Conservation (phyloP, 352 stramenopile genomes). For the Detonula confervacea region DNA sequence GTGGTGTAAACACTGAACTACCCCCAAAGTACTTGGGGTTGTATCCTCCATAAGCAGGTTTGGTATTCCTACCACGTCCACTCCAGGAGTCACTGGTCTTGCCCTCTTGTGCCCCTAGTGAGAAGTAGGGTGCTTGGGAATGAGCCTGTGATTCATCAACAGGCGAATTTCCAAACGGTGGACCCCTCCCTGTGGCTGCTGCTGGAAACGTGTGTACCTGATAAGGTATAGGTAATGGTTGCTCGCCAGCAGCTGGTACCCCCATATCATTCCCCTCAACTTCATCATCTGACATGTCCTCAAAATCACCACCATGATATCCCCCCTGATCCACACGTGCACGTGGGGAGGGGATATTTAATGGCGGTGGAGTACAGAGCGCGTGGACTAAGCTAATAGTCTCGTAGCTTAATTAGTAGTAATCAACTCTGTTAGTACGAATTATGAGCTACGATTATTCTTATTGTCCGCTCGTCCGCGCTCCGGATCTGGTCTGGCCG, state of each 20-base stretch:
- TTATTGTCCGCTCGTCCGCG: too few species aligned
- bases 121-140: neutral
- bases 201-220: neutral
- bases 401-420: too few species aligned
- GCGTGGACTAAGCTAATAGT: too few species aligned
- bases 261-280: neutral
- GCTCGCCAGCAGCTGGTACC: neutral
- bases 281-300: neutral
- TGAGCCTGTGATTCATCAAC: neutral
- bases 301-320: constrained; percentile 5
- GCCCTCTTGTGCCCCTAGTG: neutral
- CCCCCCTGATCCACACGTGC: constrained; percentile 3
- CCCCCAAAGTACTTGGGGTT: neutral
- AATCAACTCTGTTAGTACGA: too few species aligned
- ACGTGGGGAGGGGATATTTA: neutral
- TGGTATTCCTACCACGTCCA: neutral
- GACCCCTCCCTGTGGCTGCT: neutral
- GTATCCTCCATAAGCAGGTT: neutral
- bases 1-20: neutral
- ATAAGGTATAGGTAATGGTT: neutral
- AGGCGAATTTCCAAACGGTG: neutral
- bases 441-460: too few species aligned
- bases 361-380: neutral
- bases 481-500: too few species aligned
- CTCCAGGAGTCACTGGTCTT: neutral